phyloP scores from a whole-genome alignment of 2,329 filamentous ascomycete genomes.

The Fusarium tjaetaba region DNA sequence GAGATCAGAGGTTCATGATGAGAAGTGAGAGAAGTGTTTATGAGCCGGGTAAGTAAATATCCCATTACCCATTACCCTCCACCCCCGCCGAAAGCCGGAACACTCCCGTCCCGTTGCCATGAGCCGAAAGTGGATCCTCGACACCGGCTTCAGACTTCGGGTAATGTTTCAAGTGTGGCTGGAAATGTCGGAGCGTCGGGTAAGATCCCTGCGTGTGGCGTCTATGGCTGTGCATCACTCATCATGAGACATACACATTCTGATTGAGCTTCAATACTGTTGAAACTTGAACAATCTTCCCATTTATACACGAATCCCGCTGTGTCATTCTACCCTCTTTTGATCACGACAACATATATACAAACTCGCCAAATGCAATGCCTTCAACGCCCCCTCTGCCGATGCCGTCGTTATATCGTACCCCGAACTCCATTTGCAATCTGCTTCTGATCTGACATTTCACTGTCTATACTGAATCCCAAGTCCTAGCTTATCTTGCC shows the following conservation, averaged over 20 bases:
- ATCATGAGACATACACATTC: constrained; percentile 8
- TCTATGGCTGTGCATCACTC: not conserved
- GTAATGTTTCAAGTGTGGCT: constrained; percentile 34
- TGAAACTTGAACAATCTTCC: not conserved
- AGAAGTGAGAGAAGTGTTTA: constrained; percentile 2
- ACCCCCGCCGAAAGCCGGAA: constrained; percentile 29
- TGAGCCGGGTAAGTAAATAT: constrained; percentile 40
- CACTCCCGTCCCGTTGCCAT: constrained; percentile 25
- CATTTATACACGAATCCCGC: not conserved
- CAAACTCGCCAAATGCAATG: not conserved
- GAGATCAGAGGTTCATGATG: constrained; percentile 1
- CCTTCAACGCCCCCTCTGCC: constrained; percentile 22
- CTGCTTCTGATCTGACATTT: not conserved
- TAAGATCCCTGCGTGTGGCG: constrained; percentile 22
- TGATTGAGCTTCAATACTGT: not conserved
- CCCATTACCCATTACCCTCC: constrained; percentile 21
- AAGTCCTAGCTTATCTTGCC: constrained; percentile 57
- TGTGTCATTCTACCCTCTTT: not conserved
- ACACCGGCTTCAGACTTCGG: constrained; percentile 40
- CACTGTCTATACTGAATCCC: constrained; percentile 61
- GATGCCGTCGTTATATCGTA: constrained; percentile 25
- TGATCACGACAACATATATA: not conserved
- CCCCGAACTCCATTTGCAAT: constrained; percentile 29
- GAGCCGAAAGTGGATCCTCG: constrained; percentile 30
- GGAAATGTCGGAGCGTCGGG: constrained; percentile 9